These are phyloP conservation scores for Candolleomyces eurysporus DNA, from an alignment of 768 basidiomycete species.

Conservation along the genomic window DNA sequence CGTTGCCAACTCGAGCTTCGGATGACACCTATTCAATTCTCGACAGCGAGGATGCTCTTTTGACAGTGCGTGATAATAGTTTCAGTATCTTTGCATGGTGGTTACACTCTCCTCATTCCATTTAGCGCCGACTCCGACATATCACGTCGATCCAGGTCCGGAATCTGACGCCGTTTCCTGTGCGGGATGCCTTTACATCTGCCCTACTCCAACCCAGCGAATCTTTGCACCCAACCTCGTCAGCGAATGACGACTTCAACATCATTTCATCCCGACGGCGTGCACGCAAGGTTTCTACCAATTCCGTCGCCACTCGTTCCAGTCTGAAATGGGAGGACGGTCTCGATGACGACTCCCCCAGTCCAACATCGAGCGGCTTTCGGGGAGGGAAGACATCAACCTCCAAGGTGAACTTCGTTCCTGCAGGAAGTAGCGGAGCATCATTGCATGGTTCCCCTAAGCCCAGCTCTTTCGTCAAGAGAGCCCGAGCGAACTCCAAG, in stretches of 20 bases:
- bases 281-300: slow-evolving; percentile 56
- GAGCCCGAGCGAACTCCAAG: slow-evolving; percentile 52
- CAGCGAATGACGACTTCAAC: slow-evolving; percentile 72
- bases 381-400: slow-evolving; percentile 39
- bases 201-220: slow-evolving; percentile 68
- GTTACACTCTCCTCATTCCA: slow-evolving; percentile 4
- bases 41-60: not conserved
- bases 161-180: slow-evolving; percentile 83
- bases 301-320: slow-evolving; percentile 50
- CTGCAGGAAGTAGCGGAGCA: slow-evolving; percentile 3
- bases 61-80: slow-evolving; percentile 9
- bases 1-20: not conserved
- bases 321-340: slow-evolving; percentile 48
- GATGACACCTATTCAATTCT: not conserved
- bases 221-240: slow-evolving; percentile 53
- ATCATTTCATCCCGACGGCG: slow-evolving; percentile 57
- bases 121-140: slow-evolving; percentile 71
- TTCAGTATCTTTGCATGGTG: not conserved
- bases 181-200: slow-evolving; percentile 73
- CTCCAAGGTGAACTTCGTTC: slow-evolving; percentile 43
- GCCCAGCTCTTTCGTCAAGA: slow-evolving; percentile 31
- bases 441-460: slow-evolving; percentile 19
- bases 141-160: slow-evolving; percentile 70
- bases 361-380: slow-evolving; percentile 5
- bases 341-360: slow-evolving; percentile 24